Percentiles rank a stretch among this genome's conserved stretches.
These are phyloP conservation scores for Leptodermis oblonga DNA, from an alignment of 257 asterid species.

Conservation along the genomic window DNA sequence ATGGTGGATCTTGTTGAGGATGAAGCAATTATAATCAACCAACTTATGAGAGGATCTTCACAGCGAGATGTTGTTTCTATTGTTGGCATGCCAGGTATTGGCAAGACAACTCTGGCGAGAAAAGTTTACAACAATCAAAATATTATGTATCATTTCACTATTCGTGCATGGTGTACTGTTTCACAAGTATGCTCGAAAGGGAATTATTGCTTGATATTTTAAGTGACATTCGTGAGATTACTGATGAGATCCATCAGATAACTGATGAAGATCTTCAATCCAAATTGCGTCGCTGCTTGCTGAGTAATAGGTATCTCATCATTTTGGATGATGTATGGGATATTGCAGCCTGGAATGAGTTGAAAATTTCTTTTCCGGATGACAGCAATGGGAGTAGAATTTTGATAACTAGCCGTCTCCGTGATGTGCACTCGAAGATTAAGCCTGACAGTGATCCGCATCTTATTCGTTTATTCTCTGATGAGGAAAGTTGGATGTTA, in stretches of 20 bases:
- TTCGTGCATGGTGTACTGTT: slow-evolving; percentile 1
- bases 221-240: not conserved
- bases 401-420: not conserved
- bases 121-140: not conserved
- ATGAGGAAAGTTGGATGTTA: not conserved
- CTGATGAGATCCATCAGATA: not conserved
- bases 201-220: not conserved
- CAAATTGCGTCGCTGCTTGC: not conserved
- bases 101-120: slow-evolving; percentile 2
- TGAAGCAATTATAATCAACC: not conserved
- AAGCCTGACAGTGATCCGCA: not conserved
- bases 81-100: slow-evolving; percentile 10
- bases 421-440: not conserved
- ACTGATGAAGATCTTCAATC: not conserved
- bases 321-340: slow-evolving; percentile 5
- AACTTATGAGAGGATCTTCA: not conserved
- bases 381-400: not conserved
- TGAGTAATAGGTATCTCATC: not conserved
- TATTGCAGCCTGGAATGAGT: not conserved
- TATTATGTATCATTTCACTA: not conserved
- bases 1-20: not conserved
- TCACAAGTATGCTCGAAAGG: slow-evolving; percentile 1
- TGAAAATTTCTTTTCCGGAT: not conserved
- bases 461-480: not conserved
- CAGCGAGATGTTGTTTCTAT: not conserved